Conservation (phyloP, 108 stramenopile genomes). For the Conticribra weissflogii region DNA sequence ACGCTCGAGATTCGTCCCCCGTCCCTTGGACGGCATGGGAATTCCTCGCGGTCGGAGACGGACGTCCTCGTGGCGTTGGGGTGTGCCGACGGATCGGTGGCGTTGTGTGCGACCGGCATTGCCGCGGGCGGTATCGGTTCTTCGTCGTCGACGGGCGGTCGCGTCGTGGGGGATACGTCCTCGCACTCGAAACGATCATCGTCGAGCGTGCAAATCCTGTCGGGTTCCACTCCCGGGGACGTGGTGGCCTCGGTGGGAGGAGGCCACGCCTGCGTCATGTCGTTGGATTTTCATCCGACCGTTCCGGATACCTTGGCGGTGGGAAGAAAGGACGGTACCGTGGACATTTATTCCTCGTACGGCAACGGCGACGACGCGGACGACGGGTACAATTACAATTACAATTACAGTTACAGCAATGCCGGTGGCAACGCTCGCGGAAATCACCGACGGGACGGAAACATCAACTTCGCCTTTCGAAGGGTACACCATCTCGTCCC, state of each 20-base stretch:
- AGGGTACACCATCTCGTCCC: constrained; percentile 37
- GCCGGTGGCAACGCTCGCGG: constrained; percentile 10
- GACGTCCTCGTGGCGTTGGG: constrained; percentile 44
- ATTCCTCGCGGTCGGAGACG: constrained; percentile 27
- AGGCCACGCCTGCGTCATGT: constrained; percentile 48
- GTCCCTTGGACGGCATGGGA: constrained; percentile 31
- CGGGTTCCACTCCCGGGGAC: constrained; percentile 30
- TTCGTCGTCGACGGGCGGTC: constrained; percentile 16
- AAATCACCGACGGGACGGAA: not conserved
- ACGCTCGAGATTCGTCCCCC: constrained; percentile 51
- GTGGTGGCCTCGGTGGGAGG: constrained; percentile 39
- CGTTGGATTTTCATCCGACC: constrained; percentile 42
- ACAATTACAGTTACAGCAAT: too few species aligned
- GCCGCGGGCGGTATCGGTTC: constrained; percentile 20
- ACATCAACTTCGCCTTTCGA: constrained; percentile 21
- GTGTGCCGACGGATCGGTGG: constrained; percentile 41
- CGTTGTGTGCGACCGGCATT: constrained; percentile 32
- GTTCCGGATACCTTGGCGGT: constrained; percentile 50
- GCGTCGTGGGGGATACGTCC: constrained; percentile 36
- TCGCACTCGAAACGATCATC: too few species aligned
- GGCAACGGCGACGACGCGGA: too few species aligned
- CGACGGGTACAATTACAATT: too few species aligned
- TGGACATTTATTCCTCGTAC: constrained; percentile 53
- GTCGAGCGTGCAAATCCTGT: constrained; percentile 10
- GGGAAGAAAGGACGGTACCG: constrained; percentile 50